Percentiles rank a stretch among this genome's conserved stretches.
Evolutionary conservation across 768 basidiomycete species (phyloP).

Genomic region (Tubosaeta brunneosetosa): DNA sequence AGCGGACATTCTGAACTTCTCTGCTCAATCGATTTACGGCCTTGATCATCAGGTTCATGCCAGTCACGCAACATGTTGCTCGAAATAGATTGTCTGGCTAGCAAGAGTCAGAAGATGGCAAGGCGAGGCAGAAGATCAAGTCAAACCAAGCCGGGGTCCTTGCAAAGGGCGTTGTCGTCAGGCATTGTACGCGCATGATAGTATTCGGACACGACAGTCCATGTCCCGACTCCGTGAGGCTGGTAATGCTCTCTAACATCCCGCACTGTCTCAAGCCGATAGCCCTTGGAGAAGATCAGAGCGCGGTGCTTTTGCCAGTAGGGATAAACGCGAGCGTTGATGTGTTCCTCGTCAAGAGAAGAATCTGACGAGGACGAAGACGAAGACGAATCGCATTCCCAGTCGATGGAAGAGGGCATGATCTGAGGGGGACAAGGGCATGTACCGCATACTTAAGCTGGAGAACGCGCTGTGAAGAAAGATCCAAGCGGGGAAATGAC

Average conservation of each 20-base stretch:
- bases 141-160: slow-evolving; percentile 65
- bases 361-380: slow-evolving; percentile 45
- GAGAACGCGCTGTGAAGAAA: slow-evolving; percentile 6
- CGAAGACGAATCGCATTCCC: slow-evolving; percentile 27
- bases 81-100: slow-evolving; percentile 74
- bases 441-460: neutral
- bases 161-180: slow-evolving; percentile 61
- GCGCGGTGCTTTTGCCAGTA: slow-evolving; percentile 55
- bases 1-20: slow-evolving; percentile 56
- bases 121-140: neutral
- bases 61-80: slow-evolving; percentile 50
- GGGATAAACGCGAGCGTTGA: slow-evolving; percentile 56
- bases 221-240: slow-evolving; percentile 20
- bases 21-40: slow-evolving; percentile 61
- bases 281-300: slow-evolving; percentile 47
- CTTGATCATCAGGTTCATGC: slow-evolving; percentile 57
- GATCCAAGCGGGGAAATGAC: neutral
- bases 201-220: slow-evolving; percentile 29
- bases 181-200: slow-evolving; percentile 28
- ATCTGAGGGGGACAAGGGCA: slow-evolving; percentile 45
- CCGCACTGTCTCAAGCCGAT: slow-evolving; percentile 61
- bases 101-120: slow-evolving; percentile 7
- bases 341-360: slow-evolving; percentile 48
- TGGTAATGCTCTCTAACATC: slow-evolving; percentile 62
- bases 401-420: slow-evolving; percentile 65